A percentile compares a stretch with the other conserved stretches of the same genome.
Evolutionary conservation across 805 yeast genomes (phyloP).

Genomic region (Wickerhamomyces tratensis): DNA sequence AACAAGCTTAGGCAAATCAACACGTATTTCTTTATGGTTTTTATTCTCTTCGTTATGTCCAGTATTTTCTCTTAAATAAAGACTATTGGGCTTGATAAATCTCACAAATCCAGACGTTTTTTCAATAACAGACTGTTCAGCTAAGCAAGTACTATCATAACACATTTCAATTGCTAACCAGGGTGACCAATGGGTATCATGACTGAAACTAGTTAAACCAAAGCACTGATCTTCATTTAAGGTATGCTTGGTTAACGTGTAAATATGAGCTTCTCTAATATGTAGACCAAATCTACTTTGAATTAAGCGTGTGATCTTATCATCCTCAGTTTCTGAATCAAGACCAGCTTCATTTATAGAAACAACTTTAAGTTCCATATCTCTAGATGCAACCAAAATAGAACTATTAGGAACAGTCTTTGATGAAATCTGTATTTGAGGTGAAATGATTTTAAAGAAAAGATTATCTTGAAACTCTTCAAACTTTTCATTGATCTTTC

Average conservation of each 20-base stretch:
- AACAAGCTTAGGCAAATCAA: constrained; percentile 36
- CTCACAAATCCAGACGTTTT: constrained; percentile 43
- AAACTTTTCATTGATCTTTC: constrained; percentile 27
- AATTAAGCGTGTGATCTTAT: constrained; percentile 29
- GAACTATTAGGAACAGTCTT: constrained; percentile 37
- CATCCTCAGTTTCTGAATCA: constrained; percentile 23
- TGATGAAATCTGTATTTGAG: constrained; percentile 50
- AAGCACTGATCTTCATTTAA: constrained; percentile 21
- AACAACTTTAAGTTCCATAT: constrained; percentile 46
- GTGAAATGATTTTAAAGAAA: constrained; percentile 44
- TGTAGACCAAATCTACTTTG: constrained; percentile 50
- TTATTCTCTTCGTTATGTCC: not conserved
- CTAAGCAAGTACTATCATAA: constrained; percentile 34
- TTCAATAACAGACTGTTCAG: constrained; percentile 36
- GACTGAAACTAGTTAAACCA: constrained; percentile 13
- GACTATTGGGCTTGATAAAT: constrained; percentile 39
- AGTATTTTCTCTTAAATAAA: constrained; percentile 27
- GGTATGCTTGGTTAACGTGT: constrained; percentile 35
- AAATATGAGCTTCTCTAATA: constrained; percentile 45
- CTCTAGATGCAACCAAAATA: constrained; percentile 44
- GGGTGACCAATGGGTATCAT: constrained; percentile 46
- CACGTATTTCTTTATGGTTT: constrained; percentile 19
- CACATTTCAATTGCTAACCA: constrained; percentile 57
- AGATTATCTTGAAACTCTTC: constrained; percentile 40
- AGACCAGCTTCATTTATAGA: constrained; percentile 32